phyloP scores from a whole-genome alignment of 179 eudicot species.

The Vitellaria paradoxa region DNA sequence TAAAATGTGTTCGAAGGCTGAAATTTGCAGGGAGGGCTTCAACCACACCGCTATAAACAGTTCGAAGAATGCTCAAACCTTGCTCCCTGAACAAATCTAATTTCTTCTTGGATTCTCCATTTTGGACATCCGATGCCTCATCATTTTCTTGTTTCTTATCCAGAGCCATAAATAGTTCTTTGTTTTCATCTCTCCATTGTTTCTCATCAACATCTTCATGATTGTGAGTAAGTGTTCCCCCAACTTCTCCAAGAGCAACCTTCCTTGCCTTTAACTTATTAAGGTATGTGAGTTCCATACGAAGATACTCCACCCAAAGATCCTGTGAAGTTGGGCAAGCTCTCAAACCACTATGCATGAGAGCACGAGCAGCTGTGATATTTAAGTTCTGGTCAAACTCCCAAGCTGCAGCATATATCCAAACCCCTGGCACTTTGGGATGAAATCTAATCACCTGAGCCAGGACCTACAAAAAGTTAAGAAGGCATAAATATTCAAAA shows the following conservation, averaged over 20 bases:
- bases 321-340: conserved; percentile 88
- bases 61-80: conserved; percentile 54
- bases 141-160: conserved; percentile 40
- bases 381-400: conserved; percentile 84
- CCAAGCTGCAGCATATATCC: conserved; percentile 98
- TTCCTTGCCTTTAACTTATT: conserved; percentile 82
- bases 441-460: conserved; percentile 79
- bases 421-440: conserved; percentile 87
- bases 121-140: conserved; percentile 32
- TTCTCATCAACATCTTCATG: conserved; percentile 37
- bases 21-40: conserved; percentile 73
- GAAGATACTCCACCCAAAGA: conserved; percentile 90
- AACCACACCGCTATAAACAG: conserved; percentile 63
- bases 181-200: conserved; percentile 80
- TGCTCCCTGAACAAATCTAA: conserved; percentile 51
- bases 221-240: conserved; percentile 48
- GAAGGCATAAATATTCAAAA: not conserved
- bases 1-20: conserved; percentile 56
- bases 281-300: conserved; percentile 88
- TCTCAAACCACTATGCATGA: conserved; percentile 87
- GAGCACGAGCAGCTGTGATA: conserved; percentile 69
- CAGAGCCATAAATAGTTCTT: conserved; percentile 69
- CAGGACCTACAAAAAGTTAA: conserved; percentile 45
- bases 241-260: conserved; percentile 72
- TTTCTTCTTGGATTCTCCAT: conserved; percentile 43